Conservation (phyloP, 2,329 filamentous ascomycete species). For the Colletotrichum somersetense region DNA sequence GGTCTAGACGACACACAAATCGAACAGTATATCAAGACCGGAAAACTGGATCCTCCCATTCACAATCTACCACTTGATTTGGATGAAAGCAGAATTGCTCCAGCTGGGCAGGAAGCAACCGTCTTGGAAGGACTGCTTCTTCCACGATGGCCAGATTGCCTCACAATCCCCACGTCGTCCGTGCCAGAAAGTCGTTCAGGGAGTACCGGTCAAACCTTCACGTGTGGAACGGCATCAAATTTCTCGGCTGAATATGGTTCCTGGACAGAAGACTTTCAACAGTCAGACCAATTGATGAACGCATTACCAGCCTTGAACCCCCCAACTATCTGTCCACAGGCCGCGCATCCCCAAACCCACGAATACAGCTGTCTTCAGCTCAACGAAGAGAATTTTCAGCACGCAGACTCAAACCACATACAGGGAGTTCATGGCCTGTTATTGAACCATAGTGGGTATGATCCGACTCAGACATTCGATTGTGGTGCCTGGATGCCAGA, state of each 20-base stretch:
- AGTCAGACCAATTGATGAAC: neutral
- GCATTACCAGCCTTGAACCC: constrained; percentile 7
- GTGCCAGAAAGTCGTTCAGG: neutral
- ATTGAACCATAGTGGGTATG: constrained; percentile 12
- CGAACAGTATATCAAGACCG: constrained; percentile 53
- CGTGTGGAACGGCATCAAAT: constrained; percentile 11
- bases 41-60: neutral
- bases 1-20: constrained; percentile 71
- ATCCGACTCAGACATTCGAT: constrained; percentile 18
- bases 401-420: neutral
- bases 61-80: neutral
- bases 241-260: constrained; percentile 22
- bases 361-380: constrained; percentile 1
- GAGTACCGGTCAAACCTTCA: neutral
- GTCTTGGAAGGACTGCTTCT: constrained; percentile 55
- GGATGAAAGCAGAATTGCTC: neutral
- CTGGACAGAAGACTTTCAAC: constrained; percentile 7
- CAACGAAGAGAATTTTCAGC: neutral
- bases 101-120: constrained; percentile 8
- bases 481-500: constrained; percentile 14
- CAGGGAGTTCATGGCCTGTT: neutral
- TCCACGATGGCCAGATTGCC: constrained; percentile 51
- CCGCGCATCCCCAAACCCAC: neutral
- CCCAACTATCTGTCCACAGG: constrained; percentile 3
- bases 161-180: constrained; percentile 48